Evolutionary conservation across 2,329 filamentous ascomycete species (phyloP).

Genomic region (Esteya vermicola): DNA sequence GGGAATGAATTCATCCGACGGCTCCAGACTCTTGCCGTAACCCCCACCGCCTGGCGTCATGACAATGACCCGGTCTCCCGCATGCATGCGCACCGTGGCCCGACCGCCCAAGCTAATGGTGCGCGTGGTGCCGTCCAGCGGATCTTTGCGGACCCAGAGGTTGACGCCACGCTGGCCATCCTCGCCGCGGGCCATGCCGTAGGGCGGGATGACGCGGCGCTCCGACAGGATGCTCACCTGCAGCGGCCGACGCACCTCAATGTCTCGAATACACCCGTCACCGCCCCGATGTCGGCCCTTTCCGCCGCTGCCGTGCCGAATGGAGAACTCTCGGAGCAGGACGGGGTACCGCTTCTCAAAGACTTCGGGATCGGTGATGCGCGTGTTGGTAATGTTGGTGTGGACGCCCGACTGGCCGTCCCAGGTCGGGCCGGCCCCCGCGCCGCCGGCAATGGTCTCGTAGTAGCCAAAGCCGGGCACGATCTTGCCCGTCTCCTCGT

Average conservation of each 20-base stretch:
- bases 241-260: slow-evolving; percentile 19
- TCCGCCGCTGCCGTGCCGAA: slow-evolving; percentile 18
- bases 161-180: slow-evolving; percentile 10
- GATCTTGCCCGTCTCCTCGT: not conserved
- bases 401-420: slow-evolving; percentile 16
- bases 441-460: slow-evolving; percentile 15
- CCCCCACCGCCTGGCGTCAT: slow-evolving; percentile 49
- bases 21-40: slow-evolving; percentile 28
- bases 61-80: slow-evolving; percentile 46
- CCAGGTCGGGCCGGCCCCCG: slow-evolving; percentile 17
- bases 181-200: slow-evolving; percentile 19
- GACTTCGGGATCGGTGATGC: slow-evolving; percentile 19
- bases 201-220: slow-evolving; percentile 19
- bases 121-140: slow-evolving; percentile 2
- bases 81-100: slow-evolving; percentile 41
- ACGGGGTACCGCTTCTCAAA: slow-evolving; percentile 21
- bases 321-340: slow-evolving; percentile 16
- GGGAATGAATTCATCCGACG: not conserved
- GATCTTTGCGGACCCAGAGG: slow-evolving; percentile 8
- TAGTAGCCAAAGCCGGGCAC: not conserved
- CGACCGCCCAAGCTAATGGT: slow-evolving; percentile 43
- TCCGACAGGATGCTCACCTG: slow-evolving; percentile 22
- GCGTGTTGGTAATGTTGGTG: slow-evolving; percentile 19
- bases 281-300: slow-evolving; percentile 17
- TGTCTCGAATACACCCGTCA: slow-evolving; percentile 19